Evolutionary conservation across 306 rosid species (phyloP), one percentile per base, ranked within the genome.

Genomic region (Malus asiatica): DNA sequence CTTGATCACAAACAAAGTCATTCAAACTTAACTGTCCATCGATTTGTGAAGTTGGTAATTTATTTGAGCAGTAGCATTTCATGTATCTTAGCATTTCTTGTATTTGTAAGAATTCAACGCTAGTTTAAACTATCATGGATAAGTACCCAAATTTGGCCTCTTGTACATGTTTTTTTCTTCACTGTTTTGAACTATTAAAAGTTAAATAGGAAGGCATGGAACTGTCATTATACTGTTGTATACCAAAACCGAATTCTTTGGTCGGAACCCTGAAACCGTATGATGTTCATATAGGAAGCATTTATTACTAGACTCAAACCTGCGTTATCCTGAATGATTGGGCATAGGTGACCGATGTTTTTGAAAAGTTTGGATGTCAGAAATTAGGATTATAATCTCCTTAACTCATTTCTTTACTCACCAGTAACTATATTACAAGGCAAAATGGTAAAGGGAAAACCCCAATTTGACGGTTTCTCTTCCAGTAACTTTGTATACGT

Each of bases 21-120:
- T 58, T 51, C 74, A 55, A 74, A 76, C 66, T 79, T 22, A 40
- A 63, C 66, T 40, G 71, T 69, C 74, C 53, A 75, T 38, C 70
- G 78, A 70, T 58, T 71, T 53, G 30, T 76, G 58, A 62, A 77
- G 61, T 66, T 23, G 76, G 67, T 70, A 76, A 63, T 74, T 63
- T 75, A 76, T 8, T 44, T 78, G 57, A 40, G 74, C 82, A 30
- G 60, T 29, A n/a, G 69, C 51, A 74, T 62, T 57, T 57, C 62
- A 1, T 57, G 62, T 3, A 30, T 9, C 62, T 22, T 20, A n/a
- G 29, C 25, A 57, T 57, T 62, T 68, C 65, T 32, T 59, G 57
- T 61, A 30, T 46, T 66, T 23, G 38, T 59, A 38, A 44, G 55
- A 38, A 18, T 46, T 27, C 16, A 40, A 18, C 27, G 55, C 65